These are phyloP conservation scores for Fusarium begoniae DNA, from an alignment of 2,329 filamentous ascomycete genomes.

Conservation along the genomic window DNA sequence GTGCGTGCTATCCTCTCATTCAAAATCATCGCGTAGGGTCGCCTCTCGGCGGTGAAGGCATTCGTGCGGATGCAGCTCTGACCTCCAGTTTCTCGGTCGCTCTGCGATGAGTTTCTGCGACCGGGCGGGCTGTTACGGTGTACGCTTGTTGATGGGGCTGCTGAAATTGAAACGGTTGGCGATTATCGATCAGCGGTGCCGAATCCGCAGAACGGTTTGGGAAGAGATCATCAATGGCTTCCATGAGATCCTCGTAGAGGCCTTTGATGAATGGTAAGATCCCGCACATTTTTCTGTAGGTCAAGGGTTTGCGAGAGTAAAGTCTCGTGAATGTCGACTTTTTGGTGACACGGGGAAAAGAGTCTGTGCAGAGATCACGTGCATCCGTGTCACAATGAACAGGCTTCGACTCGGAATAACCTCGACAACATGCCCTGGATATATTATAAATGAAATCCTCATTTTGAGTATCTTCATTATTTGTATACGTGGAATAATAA, in stretches of 20 bases:
- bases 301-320: no score
- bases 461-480: neutral
- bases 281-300: slow-evolving; percentile 3
- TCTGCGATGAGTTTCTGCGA: neutral
- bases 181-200: neutral
- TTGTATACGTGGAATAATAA: neutral
- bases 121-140: neutral
- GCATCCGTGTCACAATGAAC: neutral
- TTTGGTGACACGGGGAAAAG: no score
- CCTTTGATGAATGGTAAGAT: neutral
- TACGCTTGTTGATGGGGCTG: slow-evolving; percentile 4
- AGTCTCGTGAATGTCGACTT: no score
- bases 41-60: slow-evolving; percentile 1
- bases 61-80: neutral
- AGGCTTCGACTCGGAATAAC: neutral
- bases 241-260: slow-evolving; percentile 9
- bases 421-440: neutral
- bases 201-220: slow-evolving; percentile 1
- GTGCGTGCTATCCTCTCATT: no score
- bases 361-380: slow-evolving; percentile 8
- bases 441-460: no score
- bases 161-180: neutral
- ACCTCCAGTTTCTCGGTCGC: neutral
- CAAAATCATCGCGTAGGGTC: neutral
- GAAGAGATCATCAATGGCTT: slow-evolving; percentile 22